Conservation (phyloP, 2,329 filamentous ascomycete genomes). For the Eutypella sp. region DNA sequence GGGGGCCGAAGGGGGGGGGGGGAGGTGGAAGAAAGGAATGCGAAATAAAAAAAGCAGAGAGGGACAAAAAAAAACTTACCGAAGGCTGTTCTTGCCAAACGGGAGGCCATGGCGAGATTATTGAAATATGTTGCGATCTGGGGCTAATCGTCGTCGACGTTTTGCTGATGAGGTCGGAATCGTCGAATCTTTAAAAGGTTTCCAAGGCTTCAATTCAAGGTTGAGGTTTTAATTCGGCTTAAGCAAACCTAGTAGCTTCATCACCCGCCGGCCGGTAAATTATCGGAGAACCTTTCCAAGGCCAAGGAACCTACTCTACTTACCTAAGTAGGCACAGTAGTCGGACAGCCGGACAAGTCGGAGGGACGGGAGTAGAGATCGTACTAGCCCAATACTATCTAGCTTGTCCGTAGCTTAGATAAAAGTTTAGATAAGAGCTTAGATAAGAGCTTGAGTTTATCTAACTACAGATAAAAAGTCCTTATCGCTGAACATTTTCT, state of each 20-base stretch:
- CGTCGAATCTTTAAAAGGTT: no score
- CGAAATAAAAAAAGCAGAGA: no score
- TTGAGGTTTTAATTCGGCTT: conserved; percentile 32
- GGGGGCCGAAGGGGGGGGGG: no score
- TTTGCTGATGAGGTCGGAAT: conserved; percentile 24
- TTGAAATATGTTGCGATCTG: conserved; percentile 48
- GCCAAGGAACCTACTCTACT: neutral
- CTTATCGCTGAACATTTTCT: no score
- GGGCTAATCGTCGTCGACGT: conserved; percentile 36
- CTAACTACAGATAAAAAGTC: no score
- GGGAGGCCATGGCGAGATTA: conserved; percentile 88
- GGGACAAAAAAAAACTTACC: conserved; percentile 74
- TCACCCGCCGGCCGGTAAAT: neutral
- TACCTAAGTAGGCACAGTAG: neutral
- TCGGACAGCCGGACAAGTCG: no score
- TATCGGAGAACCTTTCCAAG: neutral
- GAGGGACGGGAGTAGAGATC: no score
- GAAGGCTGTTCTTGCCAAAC: conserved; percentile 90
- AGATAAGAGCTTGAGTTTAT: no score
- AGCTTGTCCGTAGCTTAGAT: no score
- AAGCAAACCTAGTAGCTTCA: conserved; percentile 3
- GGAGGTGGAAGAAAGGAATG: conserved; percentile 12
- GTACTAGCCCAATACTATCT: no score
- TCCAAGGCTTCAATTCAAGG: no score
- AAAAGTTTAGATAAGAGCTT: no score